These are phyloP conservation scores for Pythium biforme DNA, from an alignment of 352 stramenopile species.

Conservation along the genomic window DNA sequence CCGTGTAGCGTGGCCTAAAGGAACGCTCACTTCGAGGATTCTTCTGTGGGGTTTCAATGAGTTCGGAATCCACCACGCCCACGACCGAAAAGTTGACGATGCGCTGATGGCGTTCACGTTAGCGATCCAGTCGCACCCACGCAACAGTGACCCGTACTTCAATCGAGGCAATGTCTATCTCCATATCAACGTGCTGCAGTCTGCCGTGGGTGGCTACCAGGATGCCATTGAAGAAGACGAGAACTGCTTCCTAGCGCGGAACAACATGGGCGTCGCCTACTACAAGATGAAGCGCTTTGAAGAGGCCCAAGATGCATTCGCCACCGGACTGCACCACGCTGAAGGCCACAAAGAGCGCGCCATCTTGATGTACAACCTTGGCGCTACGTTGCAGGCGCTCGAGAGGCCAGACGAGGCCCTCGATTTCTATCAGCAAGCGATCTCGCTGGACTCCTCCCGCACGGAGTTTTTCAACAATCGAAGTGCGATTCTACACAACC, in stretches of 20 bases:
- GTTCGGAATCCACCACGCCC: constrained; percentile 33
- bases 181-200: constrained; percentile 34
- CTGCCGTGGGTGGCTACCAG: constrained; percentile 42
- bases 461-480: constrained; percentile 61
- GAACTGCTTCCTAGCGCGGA: constrained; percentile 36
- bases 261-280: constrained; percentile 50
- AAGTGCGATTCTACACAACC: constrained; percentile 49
- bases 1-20: constrained; percentile 35
- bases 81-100: constrained; percentile 36
- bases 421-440: constrained; percentile 54
- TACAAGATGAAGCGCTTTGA: constrained; percentile 44
- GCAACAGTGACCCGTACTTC: constrained; percentile 38
- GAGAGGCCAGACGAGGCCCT: constrained; percentile 43
- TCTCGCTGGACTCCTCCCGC: constrained; percentile 35
- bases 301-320: constrained; percentile 46
- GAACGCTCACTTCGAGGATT: constrained; percentile 39
- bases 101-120: constrained; percentile 52
- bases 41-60: constrained; percentile 58
- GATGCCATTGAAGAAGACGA: constrained; percentile 49
- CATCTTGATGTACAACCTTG: constrained; percentile 49
- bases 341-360: constrained; percentile 29
- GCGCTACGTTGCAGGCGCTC: constrained; percentile 37
- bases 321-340: constrained; percentile 34
- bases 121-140: constrained; percentile 45
- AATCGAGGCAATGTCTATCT: constrained; percentile 59